phyloP scores from a whole-genome alignment of 768 basidiomycete genomes.

The Coprinellus micaceus region DNA sequence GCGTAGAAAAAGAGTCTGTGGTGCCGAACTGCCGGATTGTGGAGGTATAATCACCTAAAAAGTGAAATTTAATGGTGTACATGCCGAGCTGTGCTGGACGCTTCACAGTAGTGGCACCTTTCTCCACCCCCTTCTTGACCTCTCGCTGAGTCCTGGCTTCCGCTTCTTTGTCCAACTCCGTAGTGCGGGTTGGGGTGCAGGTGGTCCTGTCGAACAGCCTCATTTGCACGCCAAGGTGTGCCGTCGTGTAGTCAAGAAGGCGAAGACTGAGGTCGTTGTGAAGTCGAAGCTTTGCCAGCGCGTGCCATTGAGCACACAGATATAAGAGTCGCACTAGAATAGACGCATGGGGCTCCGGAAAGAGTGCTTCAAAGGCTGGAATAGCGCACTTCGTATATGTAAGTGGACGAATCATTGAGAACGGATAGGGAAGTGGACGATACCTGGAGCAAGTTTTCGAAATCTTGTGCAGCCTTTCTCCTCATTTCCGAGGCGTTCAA shows the following conservation, averaged over 20 bases:
- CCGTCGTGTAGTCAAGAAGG: background rate
- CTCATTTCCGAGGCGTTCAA: conserved; percentile 23
- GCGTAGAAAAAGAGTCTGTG: background rate
- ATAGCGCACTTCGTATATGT: conserved; percentile 6
- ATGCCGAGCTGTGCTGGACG: background rate
- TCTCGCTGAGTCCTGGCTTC: background rate
- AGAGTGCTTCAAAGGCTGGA: conserved; percentile 5
- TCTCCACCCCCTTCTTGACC: background rate
- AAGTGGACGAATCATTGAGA: background rate
- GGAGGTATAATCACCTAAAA: background rate
- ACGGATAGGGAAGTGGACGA: background rate
- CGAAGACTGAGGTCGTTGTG: conserved; percentile 3
- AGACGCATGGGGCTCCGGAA: background rate
- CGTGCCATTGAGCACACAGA: background rate
- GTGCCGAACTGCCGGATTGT: background rate
- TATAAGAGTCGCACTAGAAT: conserved; percentile 1
- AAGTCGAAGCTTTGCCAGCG: too few species aligned
- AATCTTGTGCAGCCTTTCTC: conserved; percentile 27
- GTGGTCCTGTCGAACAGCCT: conserved; percentile 2
- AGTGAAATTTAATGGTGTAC: too few species aligned
- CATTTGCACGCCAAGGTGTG: background rate
- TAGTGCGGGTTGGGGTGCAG: background rate
- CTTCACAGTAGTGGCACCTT: background rate
- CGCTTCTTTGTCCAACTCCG: background rate
- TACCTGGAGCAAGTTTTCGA: conserved; percentile 33